These are phyloP conservation scores for Fomitopsis pulvina DNA, from an alignment of 768 basidiomycete genomes.

Conservation along the genomic window DNA sequence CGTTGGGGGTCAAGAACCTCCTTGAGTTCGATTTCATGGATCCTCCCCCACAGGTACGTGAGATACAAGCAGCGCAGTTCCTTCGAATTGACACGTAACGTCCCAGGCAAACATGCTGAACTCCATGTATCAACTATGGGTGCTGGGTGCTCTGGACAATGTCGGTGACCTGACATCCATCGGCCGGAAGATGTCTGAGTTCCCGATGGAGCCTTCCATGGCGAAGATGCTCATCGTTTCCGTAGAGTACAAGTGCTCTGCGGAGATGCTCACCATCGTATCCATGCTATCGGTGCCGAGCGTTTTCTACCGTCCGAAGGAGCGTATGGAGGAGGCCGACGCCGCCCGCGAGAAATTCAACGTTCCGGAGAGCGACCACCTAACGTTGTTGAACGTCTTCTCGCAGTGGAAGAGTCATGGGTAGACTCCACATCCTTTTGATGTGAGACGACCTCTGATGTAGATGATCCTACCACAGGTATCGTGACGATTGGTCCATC, in stretches of 20 bases:
- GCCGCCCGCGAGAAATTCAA: conserved; percentile 98
- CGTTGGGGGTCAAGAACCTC: conserved; percentile 93
- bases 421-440: conserved; percentile 38
- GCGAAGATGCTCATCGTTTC: conserved; percentile 98
- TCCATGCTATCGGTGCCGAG: conserved; percentile 98
- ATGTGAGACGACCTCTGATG: not conserved
- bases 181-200: conserved; percentile 97
- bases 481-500: conserved; percentile 90
- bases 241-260: conserved; percentile 88
- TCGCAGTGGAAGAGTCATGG: conserved; percentile 97
- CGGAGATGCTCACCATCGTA: conserved; percentile 97
- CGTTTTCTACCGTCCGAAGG: conserved; percentile 96
- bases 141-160: conserved; percentile 94
- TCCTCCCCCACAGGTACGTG: conserved; percentile 89
- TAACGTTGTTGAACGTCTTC: conserved; percentile 93
- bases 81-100: not conserved
- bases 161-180: conserved; percentile 90
- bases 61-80: not conserved
- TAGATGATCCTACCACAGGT: conserved; percentile 38
- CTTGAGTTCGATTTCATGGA: conserved; percentile 99
- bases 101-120: conserved; percentile 89
- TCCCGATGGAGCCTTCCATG: conserved; percentile 99
- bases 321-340: conserved; percentile 96
- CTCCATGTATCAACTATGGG: conserved; percentile 99
- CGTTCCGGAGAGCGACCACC: conserved; percentile 95